Base-by-base conservation (phyloP, 73 alveolate genomes). In the Blepharisma stoltei region DNA sequence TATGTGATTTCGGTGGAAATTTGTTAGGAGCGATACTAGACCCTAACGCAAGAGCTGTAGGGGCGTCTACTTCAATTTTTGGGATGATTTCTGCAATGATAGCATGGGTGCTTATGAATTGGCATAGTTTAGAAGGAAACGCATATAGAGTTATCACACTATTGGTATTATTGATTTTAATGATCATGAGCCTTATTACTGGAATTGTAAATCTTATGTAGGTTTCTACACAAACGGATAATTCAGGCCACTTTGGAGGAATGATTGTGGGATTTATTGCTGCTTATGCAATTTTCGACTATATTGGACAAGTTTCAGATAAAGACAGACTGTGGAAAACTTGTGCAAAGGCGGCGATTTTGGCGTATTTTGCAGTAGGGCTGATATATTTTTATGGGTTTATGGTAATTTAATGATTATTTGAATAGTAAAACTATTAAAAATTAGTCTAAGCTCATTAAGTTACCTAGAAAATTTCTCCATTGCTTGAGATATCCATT, bases 21-120 rank as follows among this genome's bases (percentile, higher is more conserved):
- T 32, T 81, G 11, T 45, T 81, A 25, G 54, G 84, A 9, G 67
- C 86, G 25, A 14, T 11, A 14, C 25, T 81, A n/a, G 70, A 50
- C 11, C n/a, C 27, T 18, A 46, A 78, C 41, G 77, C 50, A 44
- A 48, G 70, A 68, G 76, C 89, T 21, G 89, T 81, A 4, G 89
- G 89, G 5, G 86, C 89, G 6, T 70, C 86, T 44, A 81, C 86
- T 47, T 81, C 86, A 11, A 81, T 81, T 11, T 81, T 54, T 44
- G 81, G 86, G 27, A 44, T 81, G 32, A 49, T 81, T 37, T 88
- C 80, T 18, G 53, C 83, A 6, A 81, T 54, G 38, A 55, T 81
- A 45, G 85, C 55, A n/a, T 81, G 78, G 55, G 48, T 81, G 76
- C 50, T 75, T 8, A 48, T 81, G 41, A 49, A 54, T 79, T 81